Conservation (phyloP, 2,329 filamentous ascomycete species). For the Nectriaceae sp. region DNA sequence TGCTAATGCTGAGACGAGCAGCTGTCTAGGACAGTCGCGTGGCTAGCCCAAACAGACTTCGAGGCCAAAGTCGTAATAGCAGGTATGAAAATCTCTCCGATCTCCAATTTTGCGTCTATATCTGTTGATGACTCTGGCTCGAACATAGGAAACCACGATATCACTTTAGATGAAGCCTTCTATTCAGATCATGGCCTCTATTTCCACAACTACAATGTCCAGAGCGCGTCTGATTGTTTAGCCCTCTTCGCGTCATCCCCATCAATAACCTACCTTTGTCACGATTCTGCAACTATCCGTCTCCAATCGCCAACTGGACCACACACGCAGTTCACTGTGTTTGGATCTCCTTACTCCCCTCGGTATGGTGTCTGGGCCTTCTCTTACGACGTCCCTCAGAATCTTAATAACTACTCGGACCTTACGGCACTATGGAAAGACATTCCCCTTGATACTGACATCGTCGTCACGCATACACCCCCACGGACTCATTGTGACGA, state of each 20-base stretch:
- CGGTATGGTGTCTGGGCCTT: constrained; percentile 65
- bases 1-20: constrained; percentile 14
- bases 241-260: constrained; percentile 54
- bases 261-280: constrained; percentile 65
- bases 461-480: constrained; percentile 73
- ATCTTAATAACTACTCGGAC: constrained; percentile 15
- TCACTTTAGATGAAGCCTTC: constrained; percentile 68
- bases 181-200: constrained; percentile 53
- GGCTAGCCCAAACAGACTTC: constrained; percentile 69
- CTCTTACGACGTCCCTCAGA: constrained; percentile 50
- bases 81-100: constrained; percentile 44
- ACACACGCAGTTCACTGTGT: constrained; percentile 63
- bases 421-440: constrained; percentile 56
- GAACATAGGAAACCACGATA: constrained; percentile 71
- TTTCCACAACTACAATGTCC: constrained; percentile 58
- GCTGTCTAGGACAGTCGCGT: constrained; percentile 62
- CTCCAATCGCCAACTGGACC: constrained; percentile 58
- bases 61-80: constrained; percentile 72
- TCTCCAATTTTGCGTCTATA: constrained; percentile 13
- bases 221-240: constrained; percentile 56
- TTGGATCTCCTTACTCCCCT: constrained; percentile 71
- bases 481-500: constrained; percentile 61
- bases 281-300: constrained; percentile 55
- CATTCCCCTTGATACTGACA: constrained; percentile 63
- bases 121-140: not conserved